Conservation (phyloP, 2,329 filamentous ascomycete species). For the Sclerotiophoma versabilis region DNA sequence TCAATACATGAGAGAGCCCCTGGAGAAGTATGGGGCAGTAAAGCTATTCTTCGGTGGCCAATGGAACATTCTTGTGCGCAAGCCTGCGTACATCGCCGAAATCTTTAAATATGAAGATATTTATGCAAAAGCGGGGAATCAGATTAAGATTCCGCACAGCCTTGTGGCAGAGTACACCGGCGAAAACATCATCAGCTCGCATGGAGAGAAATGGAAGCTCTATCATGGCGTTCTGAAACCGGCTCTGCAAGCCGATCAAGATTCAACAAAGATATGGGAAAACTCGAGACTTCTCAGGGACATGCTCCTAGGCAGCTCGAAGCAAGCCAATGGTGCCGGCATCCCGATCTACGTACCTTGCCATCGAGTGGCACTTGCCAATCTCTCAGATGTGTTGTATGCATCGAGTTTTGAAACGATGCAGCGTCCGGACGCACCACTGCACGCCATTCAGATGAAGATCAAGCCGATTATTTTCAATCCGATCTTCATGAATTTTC, state of each 20-base stretch:
- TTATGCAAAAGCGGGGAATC: constrained; percentile 42
- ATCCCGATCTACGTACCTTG: constrained; percentile 43
- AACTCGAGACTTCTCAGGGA: constrained; percentile 32
- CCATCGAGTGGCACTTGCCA: constrained; percentile 50
- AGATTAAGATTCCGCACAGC: constrained; percentile 43
- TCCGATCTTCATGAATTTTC: constrained; percentile 38
- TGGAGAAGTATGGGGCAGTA: constrained; percentile 54
- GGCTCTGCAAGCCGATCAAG: constrained; percentile 38
- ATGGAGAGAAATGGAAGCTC: constrained; percentile 42
- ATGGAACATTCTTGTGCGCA: constrained; percentile 59
- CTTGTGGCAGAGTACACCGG: constrained; percentile 41
- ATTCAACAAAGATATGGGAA: constrained; percentile 30
- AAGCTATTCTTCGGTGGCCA: constrained; percentile 58
- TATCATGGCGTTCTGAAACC: constrained; percentile 42
- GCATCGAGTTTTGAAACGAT: constrained; percentile 37
- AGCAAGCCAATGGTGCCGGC: constrained; percentile 24
- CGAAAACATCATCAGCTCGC: constrained; percentile 45
- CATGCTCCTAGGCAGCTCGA: constrained; percentile 41
- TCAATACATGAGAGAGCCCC: constrained; percentile 50
- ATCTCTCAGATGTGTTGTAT: constrained; percentile 45
- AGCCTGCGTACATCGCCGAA: constrained; percentile 54
- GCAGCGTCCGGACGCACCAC: constrained; percentile 26
- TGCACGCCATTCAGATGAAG: constrained; percentile 31
- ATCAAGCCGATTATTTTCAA: constrained; percentile 40
- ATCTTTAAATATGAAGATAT: constrained; percentile 43